Evolutionary conservation across 768 basidiomycete genomes (phyloP).

Genomic region (Xerocomus spinulosus): DNA sequence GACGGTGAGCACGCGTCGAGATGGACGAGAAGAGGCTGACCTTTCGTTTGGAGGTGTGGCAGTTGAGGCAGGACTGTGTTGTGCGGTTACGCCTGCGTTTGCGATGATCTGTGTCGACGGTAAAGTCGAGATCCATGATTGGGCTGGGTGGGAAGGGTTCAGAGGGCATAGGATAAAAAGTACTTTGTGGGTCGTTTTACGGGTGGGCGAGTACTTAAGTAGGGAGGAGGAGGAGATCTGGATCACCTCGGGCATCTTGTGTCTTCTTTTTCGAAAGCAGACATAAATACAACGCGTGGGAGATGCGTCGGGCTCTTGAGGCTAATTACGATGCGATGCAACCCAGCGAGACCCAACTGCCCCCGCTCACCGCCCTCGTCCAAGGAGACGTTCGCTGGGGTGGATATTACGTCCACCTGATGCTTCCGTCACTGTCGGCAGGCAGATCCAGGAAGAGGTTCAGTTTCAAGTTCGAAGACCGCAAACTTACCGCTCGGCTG

Average conservation of each 20-base stretch:
- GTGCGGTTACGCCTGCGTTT: slow-evolving; percentile 89
- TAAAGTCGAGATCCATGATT: slow-evolving; percentile 78
- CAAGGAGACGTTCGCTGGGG: not conserved
- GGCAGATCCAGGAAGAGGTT: slow-evolving; percentile 24
- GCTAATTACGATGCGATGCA: slow-evolving; percentile 36
- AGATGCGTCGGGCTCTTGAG: slow-evolving; percentile 26
- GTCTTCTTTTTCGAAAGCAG: slow-evolving; percentile 33
- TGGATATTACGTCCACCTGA: slow-evolving; percentile 20
- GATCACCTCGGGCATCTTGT: slow-evolving; percentile 41
- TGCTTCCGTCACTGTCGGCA: slow-evolving; percentile 30
- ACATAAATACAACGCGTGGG: slow-evolving; percentile 35
- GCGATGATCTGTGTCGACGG: slow-evolving; percentile 67
- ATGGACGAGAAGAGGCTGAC: slow-evolving; percentile 36
- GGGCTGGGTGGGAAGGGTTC: slow-evolving; percentile 54
- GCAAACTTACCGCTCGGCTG: slow-evolving; percentile 28
- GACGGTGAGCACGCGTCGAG: slow-evolving; percentile 10
- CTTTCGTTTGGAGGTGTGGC: slow-evolving; percentile 93
- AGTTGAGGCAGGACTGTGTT: slow-evolving; percentile 82
- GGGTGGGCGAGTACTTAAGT: slow-evolving; percentile 47
- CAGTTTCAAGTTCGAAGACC: slow-evolving; percentile 32
- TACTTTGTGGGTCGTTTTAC: slow-evolving; percentile 41
- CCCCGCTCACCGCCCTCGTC: not conserved
- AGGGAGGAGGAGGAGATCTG: slow-evolving; percentile 34
- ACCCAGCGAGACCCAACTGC: too few relatives aligned
- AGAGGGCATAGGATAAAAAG: slow-evolving; percentile 47